phyloP scores from a whole-genome alignment of 768 basidiomycete genomes.

The Psilocybe subaeruginosa region DNA sequence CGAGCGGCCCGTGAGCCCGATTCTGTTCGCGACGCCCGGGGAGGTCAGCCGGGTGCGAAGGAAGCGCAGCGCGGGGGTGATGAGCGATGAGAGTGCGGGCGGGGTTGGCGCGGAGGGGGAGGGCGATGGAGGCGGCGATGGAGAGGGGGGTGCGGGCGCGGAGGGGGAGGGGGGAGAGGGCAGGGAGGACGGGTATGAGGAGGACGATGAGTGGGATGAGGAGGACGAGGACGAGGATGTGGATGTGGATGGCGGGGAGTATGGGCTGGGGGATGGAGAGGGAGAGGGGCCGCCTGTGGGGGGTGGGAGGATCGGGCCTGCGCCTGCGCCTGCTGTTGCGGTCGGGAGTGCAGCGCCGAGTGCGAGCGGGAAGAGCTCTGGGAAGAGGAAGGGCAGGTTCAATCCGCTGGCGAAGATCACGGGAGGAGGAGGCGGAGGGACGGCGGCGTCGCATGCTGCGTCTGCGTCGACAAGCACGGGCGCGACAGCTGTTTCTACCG shows the following conservation, averaged over 20 bases:
- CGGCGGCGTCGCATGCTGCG: too few relatives aligned
- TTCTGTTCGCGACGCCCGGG: conserved; percentile 34
- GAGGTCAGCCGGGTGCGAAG: conserved; percentile 3
- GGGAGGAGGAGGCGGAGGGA: not conserved
- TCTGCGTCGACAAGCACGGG: too few relatives aligned
- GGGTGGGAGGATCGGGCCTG: not conserved
- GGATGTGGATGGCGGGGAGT: conserved; percentile 6
- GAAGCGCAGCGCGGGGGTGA: conserved; percentile 12
- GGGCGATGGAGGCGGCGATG: conserved; percentile 36
- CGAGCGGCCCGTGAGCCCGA: conserved; percentile 43
- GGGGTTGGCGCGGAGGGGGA: not conserved
- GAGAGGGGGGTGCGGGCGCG: conserved; percentile 20
- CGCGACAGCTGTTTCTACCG: too few relatives aligned
- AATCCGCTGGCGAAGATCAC: not conserved
- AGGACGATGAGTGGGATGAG: conserved; percentile 33
- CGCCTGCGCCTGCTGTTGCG: not conserved
- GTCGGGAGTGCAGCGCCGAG: not conserved
- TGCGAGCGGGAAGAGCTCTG: not conserved
- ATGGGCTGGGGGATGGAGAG: not conserved
- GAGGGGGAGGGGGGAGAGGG: conserved; percentile 3
- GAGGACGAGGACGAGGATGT: conserved; percentile 18
- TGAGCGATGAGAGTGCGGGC: conserved; percentile 13
- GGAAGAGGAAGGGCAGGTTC: not conserved
- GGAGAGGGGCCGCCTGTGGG: not conserved
- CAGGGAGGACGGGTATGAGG: conserved; percentile 30